Evolutionary conservation across 2,329 filamentous ascomycete species (phyloP).

Genomic region (Aspergillus calidoustus): DNA sequence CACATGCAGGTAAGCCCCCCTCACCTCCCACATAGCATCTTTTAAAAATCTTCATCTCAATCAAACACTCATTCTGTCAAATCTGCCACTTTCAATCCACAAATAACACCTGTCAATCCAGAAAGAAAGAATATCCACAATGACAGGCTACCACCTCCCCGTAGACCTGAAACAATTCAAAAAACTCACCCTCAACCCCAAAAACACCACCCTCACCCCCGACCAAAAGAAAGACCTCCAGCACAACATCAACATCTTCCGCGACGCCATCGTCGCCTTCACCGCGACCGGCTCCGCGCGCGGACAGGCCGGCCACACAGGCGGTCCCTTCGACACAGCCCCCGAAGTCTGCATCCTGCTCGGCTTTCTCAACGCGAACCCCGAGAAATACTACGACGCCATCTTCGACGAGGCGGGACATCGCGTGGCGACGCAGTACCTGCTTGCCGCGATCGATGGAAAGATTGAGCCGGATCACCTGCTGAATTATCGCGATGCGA

Average conservation of each 20-base stretch:
- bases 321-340: constrained; percentile 46
- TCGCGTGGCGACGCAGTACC: constrained; percentile 47
- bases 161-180: constrained; percentile 43
- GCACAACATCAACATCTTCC: constrained; percentile 44
- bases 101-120: background rate
- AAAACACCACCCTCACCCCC: constrained; percentile 37
- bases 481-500: constrained; percentile 46
- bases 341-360: constrained; percentile 47
- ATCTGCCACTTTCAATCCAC: background rate
- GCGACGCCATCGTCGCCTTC: constrained; percentile 47
- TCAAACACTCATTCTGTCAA: background rate
- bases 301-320: constrained; percentile 45
- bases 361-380: constrained; percentile 41
- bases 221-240: constrained; percentile 44
- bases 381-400: constrained; percentile 38
- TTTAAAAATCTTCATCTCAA: background rate
- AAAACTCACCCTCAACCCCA: constrained; percentile 40
- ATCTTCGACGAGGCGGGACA: constrained; percentile 47
- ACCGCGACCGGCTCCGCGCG: constrained; percentile 45
- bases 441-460: constrained; percentile 42
- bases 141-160: constrained; percentile 26
- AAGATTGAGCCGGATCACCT: constrained; percentile 45
- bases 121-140: background rate
- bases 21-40: background rate
- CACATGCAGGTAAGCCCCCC: background rate